Evolutionary conservation across 768 basidiomycete genomes (phyloP), one percentile per base, ranked within the genome.

Genomic region (Hysterangium stoloniferum): DNA sequence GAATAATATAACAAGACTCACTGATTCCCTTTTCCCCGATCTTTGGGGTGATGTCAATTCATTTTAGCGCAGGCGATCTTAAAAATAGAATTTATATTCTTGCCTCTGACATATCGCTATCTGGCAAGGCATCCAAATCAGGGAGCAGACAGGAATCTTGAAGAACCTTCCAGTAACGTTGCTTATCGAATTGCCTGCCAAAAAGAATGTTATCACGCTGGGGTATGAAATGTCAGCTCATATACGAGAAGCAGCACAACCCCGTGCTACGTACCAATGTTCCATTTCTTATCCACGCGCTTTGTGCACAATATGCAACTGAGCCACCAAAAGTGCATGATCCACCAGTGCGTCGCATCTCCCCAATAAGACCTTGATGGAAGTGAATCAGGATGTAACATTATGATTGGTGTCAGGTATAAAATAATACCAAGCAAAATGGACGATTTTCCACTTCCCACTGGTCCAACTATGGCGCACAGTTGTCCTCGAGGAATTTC

Each of bases 261-360:
- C 20, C 12, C 8, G 8, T 41, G n/a, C 7, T 12, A 57, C 75
- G 45, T 48, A 80, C 80, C 60, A 82, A 57, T 4, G 77, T 71
- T 0, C 78, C 76, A 59, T 85, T 85, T 62, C 84, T 82, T 41
- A 88, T 86, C 84, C 84, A 88, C 0, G 84, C 81, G 0, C 75
- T 77, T 63, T 88, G 85, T 13, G 83, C 73, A 59, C 81, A 84
- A 59, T 86, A 88, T 5, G 76, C 82, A 11, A 86, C 71, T 12
- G 68, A 64, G 0, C 84, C 84, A 6, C 84, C 79, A 56, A 86
- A 80, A 0, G 68, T 64, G 32, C 82, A 74, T 11, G 64, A 60
- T 0, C 85, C 85, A 7, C 65, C 61, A 2, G 70, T 54, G 51
- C 68, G 70, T 13, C 74, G 68, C 83, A 86, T 86, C 64, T 86